Percentiles rank a stretch among this genome's conserved stretches.
phyloP scores from a whole-genome alignment of 2,329 filamentous ascomycete genomes.

The Botrytis pseudocinerea region DNA sequence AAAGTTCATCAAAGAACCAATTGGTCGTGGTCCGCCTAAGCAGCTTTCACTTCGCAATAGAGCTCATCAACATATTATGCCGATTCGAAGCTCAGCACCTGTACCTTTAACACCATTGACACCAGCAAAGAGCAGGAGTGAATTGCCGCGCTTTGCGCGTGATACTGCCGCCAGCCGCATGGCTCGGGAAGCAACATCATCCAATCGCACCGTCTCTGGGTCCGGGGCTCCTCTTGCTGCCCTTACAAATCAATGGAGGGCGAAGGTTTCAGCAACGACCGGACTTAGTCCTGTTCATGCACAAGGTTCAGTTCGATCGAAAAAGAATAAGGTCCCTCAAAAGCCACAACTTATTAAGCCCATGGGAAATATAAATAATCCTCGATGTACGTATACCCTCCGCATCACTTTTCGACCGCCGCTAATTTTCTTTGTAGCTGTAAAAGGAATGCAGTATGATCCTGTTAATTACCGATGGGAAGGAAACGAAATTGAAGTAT shows the following conservation, averaged over 20 bases:
- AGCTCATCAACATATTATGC: slow-evolving; percentile 55
- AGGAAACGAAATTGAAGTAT: slow-evolving; percentile 86
- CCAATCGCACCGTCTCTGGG: slow-evolving; percentile 57
- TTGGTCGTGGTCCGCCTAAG: slow-evolving; percentile 67
- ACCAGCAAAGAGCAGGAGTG: slow-evolving; percentile 44
- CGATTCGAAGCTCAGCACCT: slow-evolving; percentile 55
- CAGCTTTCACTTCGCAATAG: slow-evolving; percentile 56
- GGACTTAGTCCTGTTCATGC: slow-evolving; percentile 51
- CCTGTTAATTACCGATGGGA: slow-evolving; percentile 87
- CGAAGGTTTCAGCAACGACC: slow-evolving; percentile 40
- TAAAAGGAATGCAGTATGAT: slow-evolving; percentile 97
- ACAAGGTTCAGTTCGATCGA: slow-evolving; percentile 51
- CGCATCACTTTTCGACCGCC: background rate
- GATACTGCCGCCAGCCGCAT: slow-evolving; percentile 66
- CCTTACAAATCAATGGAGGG: slow-evolving; percentile 44
- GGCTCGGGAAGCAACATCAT: slow-evolving; percentile 61
- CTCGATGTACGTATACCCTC: slow-evolving; percentile 68
- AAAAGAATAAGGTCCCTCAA: slow-evolving; percentile 57
- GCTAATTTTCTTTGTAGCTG: slow-evolving; percentile 51
- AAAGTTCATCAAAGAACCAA: slow-evolving; percentile 78
- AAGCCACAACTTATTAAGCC: slow-evolving; percentile 91
- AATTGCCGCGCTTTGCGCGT: slow-evolving; percentile 62
- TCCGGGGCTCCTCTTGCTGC: slow-evolving; percentile 52
- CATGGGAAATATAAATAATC: slow-evolving; percentile 70
- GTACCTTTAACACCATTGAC: slow-evolving; percentile 59